Evolutionary conservation across 2,329 filamentous ascomycete species (phyloP), one percentile per base, ranked within the genome.

Genomic region (Teratosphaeria zuluensis): DNA sequence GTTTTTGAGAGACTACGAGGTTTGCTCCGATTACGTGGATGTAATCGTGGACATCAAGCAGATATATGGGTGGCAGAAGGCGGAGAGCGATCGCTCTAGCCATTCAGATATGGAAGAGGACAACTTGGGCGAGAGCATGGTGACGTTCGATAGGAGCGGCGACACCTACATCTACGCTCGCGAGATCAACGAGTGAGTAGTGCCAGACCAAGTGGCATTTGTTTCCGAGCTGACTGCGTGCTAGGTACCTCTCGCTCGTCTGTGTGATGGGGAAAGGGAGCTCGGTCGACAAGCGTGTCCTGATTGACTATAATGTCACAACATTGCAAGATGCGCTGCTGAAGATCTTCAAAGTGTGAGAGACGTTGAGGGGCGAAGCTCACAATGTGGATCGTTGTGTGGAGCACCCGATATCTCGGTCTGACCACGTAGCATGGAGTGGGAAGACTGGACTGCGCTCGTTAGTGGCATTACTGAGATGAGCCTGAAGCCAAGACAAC

Each of bases 21-120:
- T 97, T 70, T 99, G 94, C 77, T 95, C 90, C 55, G 94, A 99
- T 72, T 97, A 96, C 72, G 96, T 99, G 66, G 94, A 99, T 73
- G 91, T 97, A 61, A 95, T 99, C 62, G 92, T 97, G 59, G 94
- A 99, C 72, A 88, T 97, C 57, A 94, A 90, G 31, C 92, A 97
- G 71, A 87, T 99, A 46, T 99, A 96, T 70, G 92, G 92, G 53
- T 97, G 81, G 81, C 82, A 63, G 28, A 21, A 58, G 11, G 31
- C 56, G 8, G 30, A 56, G 30, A 30, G 52, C 19, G 53, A n/a
- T 21, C 42, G 21, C 9, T 48, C 42, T 19, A 21, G n/a, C n/a
- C 16, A 21, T 48, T 48, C 42, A 9, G 46, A 33, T 28, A 21
- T 19, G 21, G 48, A 56, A 14, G 53, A 62, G 14, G 28, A 35